phyloP scores from a whole-genome alignment of 208 protist species.

The Acanthamoeba triangularis region DNA sequence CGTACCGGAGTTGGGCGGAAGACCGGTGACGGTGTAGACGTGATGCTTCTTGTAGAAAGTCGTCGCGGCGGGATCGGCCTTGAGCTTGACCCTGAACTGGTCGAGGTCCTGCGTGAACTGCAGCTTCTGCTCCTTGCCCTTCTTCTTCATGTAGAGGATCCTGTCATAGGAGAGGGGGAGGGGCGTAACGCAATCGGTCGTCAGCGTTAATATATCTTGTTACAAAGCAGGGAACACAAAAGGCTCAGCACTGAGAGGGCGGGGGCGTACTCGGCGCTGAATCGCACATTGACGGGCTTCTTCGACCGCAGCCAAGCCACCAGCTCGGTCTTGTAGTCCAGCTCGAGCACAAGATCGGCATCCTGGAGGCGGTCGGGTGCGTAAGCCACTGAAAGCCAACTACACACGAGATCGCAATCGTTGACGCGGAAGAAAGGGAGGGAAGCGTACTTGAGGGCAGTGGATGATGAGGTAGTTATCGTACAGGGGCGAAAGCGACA shows the following conservation, averaged over 20 bases:
- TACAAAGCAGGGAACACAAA: not conserved
- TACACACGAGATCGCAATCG: not conserved
- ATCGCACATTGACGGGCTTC: constrained; percentile 61
- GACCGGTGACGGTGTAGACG: constrained; percentile 23
- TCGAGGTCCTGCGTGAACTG: constrained; percentile 70
- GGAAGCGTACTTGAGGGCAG: constrained; percentile 35
- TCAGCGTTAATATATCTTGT: not conserved
- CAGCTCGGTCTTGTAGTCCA: constrained; percentile 86
- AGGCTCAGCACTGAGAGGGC: not conserved
- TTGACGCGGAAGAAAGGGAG: not conserved
- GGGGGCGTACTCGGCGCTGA: constrained; percentile 34
- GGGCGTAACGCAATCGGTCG: not conserved
- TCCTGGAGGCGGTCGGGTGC: constrained; percentile 66
- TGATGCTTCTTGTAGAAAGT: constrained; percentile 73
- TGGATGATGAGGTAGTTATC: constrained; percentile 71
- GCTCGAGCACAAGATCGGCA: constrained; percentile 83
- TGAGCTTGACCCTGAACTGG: constrained; percentile 47
- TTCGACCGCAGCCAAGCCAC: constrained; percentile 68
- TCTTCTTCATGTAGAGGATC: constrained; percentile 77
- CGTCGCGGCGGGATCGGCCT: not conserved
- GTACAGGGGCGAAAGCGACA: constrained; percentile 27
- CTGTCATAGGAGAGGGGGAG: not conserved
- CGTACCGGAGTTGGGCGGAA: constrained; percentile 14
- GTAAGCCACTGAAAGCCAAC: not conserved
- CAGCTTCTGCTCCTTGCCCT: constrained; percentile 71